These are phyloP conservation scores for Salvia rosmarinus DNA, from an alignment of 257 asterid genomes.

Conservation along the genomic window DNA sequence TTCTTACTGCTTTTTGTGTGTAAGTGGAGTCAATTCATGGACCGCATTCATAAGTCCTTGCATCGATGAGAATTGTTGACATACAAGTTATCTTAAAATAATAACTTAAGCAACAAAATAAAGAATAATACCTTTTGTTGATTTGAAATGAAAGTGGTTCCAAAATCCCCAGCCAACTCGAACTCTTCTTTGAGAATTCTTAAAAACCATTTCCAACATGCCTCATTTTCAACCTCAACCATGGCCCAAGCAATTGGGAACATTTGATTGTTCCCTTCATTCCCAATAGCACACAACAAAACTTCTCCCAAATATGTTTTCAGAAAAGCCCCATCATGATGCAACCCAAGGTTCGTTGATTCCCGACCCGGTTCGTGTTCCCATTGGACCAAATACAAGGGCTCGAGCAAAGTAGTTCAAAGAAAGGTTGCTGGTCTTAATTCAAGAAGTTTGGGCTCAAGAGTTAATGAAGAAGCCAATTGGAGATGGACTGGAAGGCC, in stretches of 20 bases:
- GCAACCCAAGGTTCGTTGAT: too few species aligned
- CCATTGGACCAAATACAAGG: too few species aligned
- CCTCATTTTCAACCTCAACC: too few species aligned
- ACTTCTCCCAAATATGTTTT: neutral
- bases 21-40: neutral
- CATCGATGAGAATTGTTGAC: neutral
- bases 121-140: neutral
- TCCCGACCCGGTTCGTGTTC: too few species aligned
- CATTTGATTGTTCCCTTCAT: neutral
- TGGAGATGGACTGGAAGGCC: too few species aligned
- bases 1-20: too few species aligned
- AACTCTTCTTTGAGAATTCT: neutral
- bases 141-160: neutral
- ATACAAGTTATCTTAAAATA: too few species aligned
- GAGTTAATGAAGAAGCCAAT: too few species aligned
- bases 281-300: neutral
- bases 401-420: too few species aligned
- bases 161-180: neutral
- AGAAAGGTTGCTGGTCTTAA: too few species aligned
- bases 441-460: too few species aligned
- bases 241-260: neutral
- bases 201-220: neutral
- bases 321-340: neutral
- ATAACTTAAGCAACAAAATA: neutral
- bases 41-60: neutral